Percentiles rank a stretch among this genome's conserved stretches.
phyloP scores from a whole-genome alignment of 2,329 filamentous ascomycete genomes.

The Calonectria henricotiae region DNA sequence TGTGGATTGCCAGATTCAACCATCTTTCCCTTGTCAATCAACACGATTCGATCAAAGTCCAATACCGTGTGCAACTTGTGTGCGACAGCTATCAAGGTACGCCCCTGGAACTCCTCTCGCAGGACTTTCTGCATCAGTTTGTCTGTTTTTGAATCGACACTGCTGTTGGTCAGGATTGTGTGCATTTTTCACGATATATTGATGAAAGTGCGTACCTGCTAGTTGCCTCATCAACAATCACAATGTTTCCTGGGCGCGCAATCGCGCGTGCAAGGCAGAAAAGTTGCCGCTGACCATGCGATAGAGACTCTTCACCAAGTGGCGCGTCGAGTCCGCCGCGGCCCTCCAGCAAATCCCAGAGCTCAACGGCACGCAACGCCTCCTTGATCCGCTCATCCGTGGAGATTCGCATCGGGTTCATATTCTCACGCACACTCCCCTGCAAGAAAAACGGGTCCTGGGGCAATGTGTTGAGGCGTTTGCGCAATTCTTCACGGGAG shows the following conservation, averaged over 20 bases:
- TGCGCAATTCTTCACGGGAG: constrained; percentile 1
- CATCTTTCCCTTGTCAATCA: constrained; percentile 46
- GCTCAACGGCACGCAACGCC: background rate
- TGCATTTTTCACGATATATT: background rate
- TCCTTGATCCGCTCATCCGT: background rate
- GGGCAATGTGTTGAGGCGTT: background rate
- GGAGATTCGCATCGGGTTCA: background rate
- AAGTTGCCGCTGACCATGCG: background rate
- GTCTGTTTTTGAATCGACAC: constrained; percentile 43
- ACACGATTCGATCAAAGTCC: constrained; percentile 44
- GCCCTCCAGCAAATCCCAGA: constrained; percentile 8
- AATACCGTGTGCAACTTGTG: constrained; percentile 50
- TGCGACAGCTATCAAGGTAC: constrained; percentile 51
- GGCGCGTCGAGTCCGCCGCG: background rate
- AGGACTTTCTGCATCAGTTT: constrained; percentile 42
- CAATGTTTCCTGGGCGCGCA: constrained; percentile 45
- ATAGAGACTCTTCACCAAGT: background rate
- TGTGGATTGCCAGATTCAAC: constrained; percentile 46
- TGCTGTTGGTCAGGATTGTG: constrained; percentile 14
- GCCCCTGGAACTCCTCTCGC: constrained; percentile 43
- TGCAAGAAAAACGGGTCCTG: constrained; percentile 8
- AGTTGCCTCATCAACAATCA: constrained; percentile 63
- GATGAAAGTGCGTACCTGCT: constrained; percentile 54
- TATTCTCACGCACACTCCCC: constrained; percentile 5
- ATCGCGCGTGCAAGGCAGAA: background rate